Conservation (phyloP, 768 basidiomycete species). For the Albatrellus ellisii region DNA sequence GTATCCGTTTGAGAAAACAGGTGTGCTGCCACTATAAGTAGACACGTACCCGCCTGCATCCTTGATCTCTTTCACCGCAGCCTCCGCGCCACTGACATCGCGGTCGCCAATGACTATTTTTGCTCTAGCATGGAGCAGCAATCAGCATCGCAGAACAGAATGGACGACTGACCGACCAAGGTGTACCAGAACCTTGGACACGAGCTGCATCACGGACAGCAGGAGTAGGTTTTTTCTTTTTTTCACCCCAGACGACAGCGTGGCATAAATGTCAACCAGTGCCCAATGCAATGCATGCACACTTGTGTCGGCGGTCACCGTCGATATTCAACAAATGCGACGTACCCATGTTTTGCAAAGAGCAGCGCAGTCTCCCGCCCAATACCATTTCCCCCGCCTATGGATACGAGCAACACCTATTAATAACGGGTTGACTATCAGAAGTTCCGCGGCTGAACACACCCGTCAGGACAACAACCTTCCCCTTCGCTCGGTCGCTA, state of each 20-base stretch:
- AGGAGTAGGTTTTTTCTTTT: too few species aligned
- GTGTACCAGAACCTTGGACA: too few species aligned
- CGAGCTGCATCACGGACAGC: too few species aligned
- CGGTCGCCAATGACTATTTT: slow-evolving; percentile 40
- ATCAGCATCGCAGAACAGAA: not conserved
- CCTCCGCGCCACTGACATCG: slow-evolving; percentile 27
- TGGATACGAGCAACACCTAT: not conserved
- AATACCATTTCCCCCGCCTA: slow-evolving; percentile 25
- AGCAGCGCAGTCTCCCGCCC: slow-evolving; percentile 36
- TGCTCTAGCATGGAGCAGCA: slow-evolving; percentile 23
- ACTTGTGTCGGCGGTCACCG: not conserved
- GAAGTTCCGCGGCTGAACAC: not conserved
- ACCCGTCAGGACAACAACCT: slow-evolving; percentile 19
- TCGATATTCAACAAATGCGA: not conserved
- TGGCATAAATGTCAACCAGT: too few species aligned
- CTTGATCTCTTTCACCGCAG: slow-evolving; percentile 28
- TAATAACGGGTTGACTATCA: not conserved
- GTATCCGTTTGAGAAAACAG: not conserved
- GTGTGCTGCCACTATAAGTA: not conserved
- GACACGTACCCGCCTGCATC: slow-evolving; percentile 29
- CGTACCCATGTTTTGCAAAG: slow-evolving; percentile 41
- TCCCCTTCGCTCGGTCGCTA: slow-evolving; percentile 14
- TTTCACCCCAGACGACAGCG: too few species aligned
- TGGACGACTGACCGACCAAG: too few species aligned
- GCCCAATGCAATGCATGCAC: too few species aligned